Evolutionary conservation across 139 green algal species (phyloP), one percentile per base, ranked within the genome.

Genomic region (Coelastrella sp.): DNA sequence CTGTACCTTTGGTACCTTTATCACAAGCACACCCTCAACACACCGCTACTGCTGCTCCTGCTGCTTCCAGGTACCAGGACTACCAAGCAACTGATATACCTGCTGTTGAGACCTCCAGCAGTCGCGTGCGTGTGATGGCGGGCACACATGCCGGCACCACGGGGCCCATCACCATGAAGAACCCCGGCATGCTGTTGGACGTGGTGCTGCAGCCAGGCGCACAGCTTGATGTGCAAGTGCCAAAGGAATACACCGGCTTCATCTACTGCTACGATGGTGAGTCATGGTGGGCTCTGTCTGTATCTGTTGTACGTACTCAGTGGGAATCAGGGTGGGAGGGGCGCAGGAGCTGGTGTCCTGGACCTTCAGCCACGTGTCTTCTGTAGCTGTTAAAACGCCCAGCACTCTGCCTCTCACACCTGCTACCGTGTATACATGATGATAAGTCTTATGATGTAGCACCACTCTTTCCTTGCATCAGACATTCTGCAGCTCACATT

Each of bases 131-230:
- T 0, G 96, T 99, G 19, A 96, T 99, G 95, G 97, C 97, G 3
- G 97, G 97, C 27, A 72, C 91, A 15, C 66, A 83, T 12, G 49
- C 74, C 0, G 93, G 92, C 27, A 87, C 80, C 0, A 87, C 65
- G 8, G 95, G 96, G 0, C 96, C 96, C 78, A 97, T 99, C 86
- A 91, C 92, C 78, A 94, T 99, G 95, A 93, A 94, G 83, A 98
- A 98, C 90, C 96, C 97, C 4, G 95, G 96, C 14, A 81, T 98
- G 92, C 93, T 99, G 49, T 90, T 98, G 90, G 97, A 99, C 72
- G 96, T 98, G 15, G 87, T 88, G 7, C 68, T 98, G 60, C 58
- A 78, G 35, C 60, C 92, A 3, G 95, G 96, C 0, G 91, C 79
- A 14, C 89, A 19, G 35, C 94, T 96, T 22, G 79, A 22, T 7